Evolutionary conservation across 2,329 filamentous ascomycete genomes (phyloP).

Genomic region (Nothopassalora personata): DNA sequence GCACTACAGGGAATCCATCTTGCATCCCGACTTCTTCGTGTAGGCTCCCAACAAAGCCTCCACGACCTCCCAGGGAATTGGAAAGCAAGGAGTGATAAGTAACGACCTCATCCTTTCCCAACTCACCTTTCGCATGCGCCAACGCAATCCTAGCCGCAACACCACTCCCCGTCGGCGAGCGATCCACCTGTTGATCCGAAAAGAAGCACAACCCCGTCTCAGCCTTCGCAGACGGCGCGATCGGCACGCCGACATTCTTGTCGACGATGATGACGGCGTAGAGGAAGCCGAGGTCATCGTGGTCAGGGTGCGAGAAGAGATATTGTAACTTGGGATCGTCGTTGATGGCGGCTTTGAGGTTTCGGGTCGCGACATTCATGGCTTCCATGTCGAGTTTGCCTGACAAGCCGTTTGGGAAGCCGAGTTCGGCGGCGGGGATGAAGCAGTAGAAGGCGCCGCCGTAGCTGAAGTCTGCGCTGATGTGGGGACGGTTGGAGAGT

Average conservation of each 20-base stretch:
- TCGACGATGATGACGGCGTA: conserved; percentile 42
- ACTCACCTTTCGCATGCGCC: conserved; percentile 11
- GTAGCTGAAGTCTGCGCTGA: conserved; percentile 37
- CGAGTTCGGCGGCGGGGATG: conserved; percentile 35
- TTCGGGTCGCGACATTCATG: conserved; percentile 31
- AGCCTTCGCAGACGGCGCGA: conserved; percentile 22
- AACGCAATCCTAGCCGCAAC: conserved; percentile 31
- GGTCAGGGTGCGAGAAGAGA: conserved; percentile 24
- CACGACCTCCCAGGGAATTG: conserved; percentile 6
- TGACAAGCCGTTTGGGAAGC: conserved; percentile 32
- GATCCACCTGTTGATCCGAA: conserved; percentile 45
- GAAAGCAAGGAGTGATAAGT: conserved; percentile 19
- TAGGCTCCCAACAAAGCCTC: conserved; percentile 14
- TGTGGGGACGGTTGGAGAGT: conserved; percentile 24
- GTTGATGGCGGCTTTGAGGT: conserved; percentile 32
- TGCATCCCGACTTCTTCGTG: conserved; percentile 1
- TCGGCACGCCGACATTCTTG: conserved; percentile 16
- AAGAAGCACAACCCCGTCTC: conserved; percentile 39
- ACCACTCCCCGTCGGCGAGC: conserved; percentile 34
- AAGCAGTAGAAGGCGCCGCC: conserved; percentile 45
- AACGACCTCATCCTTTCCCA: background rate
- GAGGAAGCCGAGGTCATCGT: conserved; percentile 29
- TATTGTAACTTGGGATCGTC: conserved; percentile 27
- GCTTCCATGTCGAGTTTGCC: conserved; percentile 27
- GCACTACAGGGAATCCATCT: conserved; percentile 6